Base-by-base conservation (phyloP, 2,329 filamentous ascomycete genomes). In the Grosmannia huntii region DNA sequence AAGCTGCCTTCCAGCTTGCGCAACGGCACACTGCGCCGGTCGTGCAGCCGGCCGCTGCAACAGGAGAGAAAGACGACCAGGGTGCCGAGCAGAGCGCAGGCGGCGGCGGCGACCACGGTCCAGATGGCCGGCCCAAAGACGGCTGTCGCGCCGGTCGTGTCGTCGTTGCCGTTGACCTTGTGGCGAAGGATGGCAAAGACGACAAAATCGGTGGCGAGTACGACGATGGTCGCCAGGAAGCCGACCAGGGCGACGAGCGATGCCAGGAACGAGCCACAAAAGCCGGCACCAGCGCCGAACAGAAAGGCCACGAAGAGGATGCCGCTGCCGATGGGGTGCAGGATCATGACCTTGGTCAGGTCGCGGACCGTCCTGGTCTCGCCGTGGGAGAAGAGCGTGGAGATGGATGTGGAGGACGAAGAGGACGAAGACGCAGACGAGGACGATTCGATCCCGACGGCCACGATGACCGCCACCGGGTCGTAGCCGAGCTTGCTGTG, bases 21-120 rank as follows among this genome's bases (percentile, higher is more conserved):
- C n/a, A 59, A 48, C 21, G 38, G 33, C 5, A 23, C 23, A 21
- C 58, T 58, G 61, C 71, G 70, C 48, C 69, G 70, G 49, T 69
- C 69, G 63, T 72, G 71, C 64, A 72, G 52, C n/a, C 79, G 71
- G 10, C 74, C 72, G 57, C 75, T 76, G 70, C 78, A 84, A 75
- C 82, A 86, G 7, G 80, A 81, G 63, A 85, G 72, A 64, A 86
- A 78, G 59, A 86, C 75, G 55, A 85, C 63, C 57, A 82, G 61
- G 23, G 77, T 76, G 10, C 76, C 83, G 28, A 84, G 59, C 56
- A 85, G 74, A 23, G 77, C 71, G 63, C 75, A 73, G 60, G 84
- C 71, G 61, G 79, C 80, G 2, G 78, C 76, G 9, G 71, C 82
- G 16, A 86, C 72, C 1, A 80, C 69, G 11, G 80, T 79, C 83